Base-by-base conservation (phyloP, 192 early-diverging fungal genomes). In the Physocladia obscura region DNA sequence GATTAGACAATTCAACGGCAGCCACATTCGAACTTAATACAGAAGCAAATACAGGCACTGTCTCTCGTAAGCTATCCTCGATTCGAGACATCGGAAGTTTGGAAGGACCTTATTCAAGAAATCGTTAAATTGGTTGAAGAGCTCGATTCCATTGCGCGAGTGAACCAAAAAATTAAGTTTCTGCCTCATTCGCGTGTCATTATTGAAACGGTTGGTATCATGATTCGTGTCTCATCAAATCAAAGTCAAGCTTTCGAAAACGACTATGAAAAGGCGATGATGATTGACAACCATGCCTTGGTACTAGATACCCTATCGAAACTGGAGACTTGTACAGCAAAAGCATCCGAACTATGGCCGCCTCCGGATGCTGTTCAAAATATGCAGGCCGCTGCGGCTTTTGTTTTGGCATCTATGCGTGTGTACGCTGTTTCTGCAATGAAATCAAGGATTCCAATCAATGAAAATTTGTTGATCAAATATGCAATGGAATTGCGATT, bases 331-430 rank as follows among this genome's bases (percentile, higher is more conserved):
- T 87, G 91, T 8, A 88, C 92, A 39, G 94, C 91, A 68, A 83
- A 89, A 39, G 93, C 90, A 0, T 79, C 90, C 15, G 89, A 89
- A n/a, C 84, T 95, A 47, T 95, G 94, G 93, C 94, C 94, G 32
- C 90, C 92, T 2, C 91, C 92, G 13, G 92, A 94, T 71, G 87
- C 92, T 5, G 83, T 88, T 27, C 73, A 84, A 27, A 92, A 88
- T 11, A 92, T 98, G 79, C 79, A 89, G n/a, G 79, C 83, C 30
- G 89, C 94, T 50, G 90, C 92, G 1, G 86, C 88, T 35, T 92
- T 94, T 56, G 89, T 98, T 29, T 77, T 96, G 32, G 77, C 86
- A 21, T 79, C 91, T 8, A 90, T 96, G 1, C 87, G 89, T 44
- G 79, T 87, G 40, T 98, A 97, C 49, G 61, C 49, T 30, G 13